phyloP scores from a whole-genome alignment of 495 filamentous ascomycete genomes.

The Aspergillus nidulans region DNA sequence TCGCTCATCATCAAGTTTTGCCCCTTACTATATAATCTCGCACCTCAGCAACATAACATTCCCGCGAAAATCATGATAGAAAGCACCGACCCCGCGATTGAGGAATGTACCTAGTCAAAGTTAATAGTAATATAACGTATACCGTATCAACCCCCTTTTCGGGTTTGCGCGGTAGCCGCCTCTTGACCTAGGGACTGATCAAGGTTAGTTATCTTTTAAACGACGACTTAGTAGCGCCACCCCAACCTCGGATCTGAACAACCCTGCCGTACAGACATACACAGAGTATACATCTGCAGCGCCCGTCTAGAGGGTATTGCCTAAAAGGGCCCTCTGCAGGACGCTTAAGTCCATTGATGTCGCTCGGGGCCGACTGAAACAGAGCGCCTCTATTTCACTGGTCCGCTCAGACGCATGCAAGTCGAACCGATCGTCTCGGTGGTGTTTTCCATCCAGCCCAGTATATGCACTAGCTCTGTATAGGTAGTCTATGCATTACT shows the following conservation, averaged over 20 bases:
- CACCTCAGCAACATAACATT: background rate
- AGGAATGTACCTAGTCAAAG: background rate
- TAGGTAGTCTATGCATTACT: background rate
- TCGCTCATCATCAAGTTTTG: background rate
- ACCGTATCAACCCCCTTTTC: background rate
- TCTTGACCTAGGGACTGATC: background rate
- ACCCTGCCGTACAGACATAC: background rate
- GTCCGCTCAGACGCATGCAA: conserved; percentile 4
- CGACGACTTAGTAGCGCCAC: background rate
- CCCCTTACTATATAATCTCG: background rate
- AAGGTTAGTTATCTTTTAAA: background rate
- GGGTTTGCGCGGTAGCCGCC: conserved; percentile 13
- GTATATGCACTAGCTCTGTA: background rate
- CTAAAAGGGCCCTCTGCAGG: conserved; percentile 10
- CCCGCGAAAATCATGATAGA: background rate
- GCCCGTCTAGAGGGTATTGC: background rate
- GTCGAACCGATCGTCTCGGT: background rate
- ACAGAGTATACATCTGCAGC: background rate
- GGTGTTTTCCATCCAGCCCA: background rate
- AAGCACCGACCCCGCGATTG: background rate
- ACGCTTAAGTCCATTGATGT: conserved; percentile 7
- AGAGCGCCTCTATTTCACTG: background rate
- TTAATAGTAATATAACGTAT: background rate
- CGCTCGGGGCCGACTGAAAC: background rate
- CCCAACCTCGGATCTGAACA: background rate